Conservation (phyloP, 2,329 filamentous ascomycete species). For the Cladosporium halotolerans region DNA sequence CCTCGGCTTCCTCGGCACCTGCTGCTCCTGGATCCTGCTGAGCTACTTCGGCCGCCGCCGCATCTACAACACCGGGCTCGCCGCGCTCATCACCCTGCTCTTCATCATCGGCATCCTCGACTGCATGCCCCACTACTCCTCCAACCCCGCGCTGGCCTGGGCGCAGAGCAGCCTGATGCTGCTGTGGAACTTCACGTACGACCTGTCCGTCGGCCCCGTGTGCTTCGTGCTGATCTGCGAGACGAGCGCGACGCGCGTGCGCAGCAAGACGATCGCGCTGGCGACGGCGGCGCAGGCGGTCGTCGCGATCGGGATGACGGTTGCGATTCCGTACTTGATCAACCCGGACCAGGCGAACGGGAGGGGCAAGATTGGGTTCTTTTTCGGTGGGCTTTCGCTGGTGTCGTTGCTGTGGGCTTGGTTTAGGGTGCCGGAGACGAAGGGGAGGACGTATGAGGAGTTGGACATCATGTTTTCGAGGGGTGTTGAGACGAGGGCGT, state of each 20-base stretch:
- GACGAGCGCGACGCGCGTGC: slow-evolving; percentile 32
- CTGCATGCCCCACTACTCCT: slow-evolving; percentile 28
- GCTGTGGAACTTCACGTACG: slow-evolving; percentile 32
- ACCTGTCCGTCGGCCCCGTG: slow-evolving; percentile 33
- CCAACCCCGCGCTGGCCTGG: slow-evolving; percentile 29
- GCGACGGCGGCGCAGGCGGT: slow-evolving; percentile 37
- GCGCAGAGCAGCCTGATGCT: slow-evolving; percentile 37
- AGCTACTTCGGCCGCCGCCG: slow-evolving; percentile 34
- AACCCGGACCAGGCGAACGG: slow-evolving; percentile 37
- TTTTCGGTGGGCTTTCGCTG: slow-evolving; percentile 33
- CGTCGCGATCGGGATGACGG: slow-evolving; percentile 35
- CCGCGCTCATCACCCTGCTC: slow-evolving; percentile 30
- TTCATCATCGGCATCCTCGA: slow-evolving; percentile 36
- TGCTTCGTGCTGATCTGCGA: slow-evolving; percentile 36
- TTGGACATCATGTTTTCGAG: slow-evolving; percentile 38
- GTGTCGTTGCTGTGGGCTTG: slow-evolving; percentile 33
- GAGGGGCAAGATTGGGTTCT: slow-evolving; percentile 38
- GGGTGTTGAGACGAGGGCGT: slow-evolving; percentile 31
- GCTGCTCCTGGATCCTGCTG: slow-evolving; percentile 37
- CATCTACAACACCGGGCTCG: slow-evolving; percentile 36
- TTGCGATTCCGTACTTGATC: slow-evolving; percentile 38
- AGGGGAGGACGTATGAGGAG: slow-evolving; percentile 37
- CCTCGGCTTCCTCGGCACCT: slow-evolving; percentile 38
- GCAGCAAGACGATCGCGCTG: slow-evolving; percentile 34
- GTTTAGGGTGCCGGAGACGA: slow-evolving; percentile 36